Conservation (phyloP, 495 filamentous ascomycete genomes). For the Hypoxylon crocopeplum region DNA sequence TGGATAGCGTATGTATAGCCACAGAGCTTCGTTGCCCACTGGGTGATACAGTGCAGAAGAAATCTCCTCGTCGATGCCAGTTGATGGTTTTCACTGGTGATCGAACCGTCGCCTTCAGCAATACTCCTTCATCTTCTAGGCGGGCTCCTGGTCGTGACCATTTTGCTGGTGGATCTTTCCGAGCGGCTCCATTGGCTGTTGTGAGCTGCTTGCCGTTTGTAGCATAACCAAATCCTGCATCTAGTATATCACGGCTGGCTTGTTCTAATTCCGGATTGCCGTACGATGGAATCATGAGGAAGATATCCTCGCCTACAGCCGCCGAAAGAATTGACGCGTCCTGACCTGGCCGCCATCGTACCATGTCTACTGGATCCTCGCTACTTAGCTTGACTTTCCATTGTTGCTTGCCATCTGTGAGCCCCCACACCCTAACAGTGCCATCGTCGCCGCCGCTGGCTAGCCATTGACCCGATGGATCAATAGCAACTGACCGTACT, state of each 20-base stretch:
- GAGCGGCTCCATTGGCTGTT: slow-evolving; percentile 61
- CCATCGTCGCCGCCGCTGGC: slow-evolving; percentile 96
- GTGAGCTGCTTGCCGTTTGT: slow-evolving; percentile 64
- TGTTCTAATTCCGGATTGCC: slow-evolving; percentile 72
- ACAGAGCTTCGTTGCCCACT: slow-evolving; percentile 79
- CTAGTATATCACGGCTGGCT: slow-evolving; percentile 74
- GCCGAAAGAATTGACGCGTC: slow-evolving; percentile 83
- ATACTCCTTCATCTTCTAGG: slow-evolving; percentile 77
- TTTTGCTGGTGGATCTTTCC: slow-evolving; percentile 76
- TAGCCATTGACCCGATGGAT: slow-evolving; percentile 77
- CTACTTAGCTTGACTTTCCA: slow-evolving; percentile 82
- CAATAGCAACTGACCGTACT: slow-evolving; percentile 80
- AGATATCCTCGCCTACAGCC: slow-evolving; percentile 83
- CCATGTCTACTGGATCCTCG: slow-evolving; percentile 83
- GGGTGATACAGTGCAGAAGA: slow-evolving; percentile 91
- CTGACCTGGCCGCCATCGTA: slow-evolving; percentile 86
- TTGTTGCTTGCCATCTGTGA: slow-evolving; percentile 83
- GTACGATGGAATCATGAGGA: slow-evolving; percentile 79
- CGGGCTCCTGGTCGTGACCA: slow-evolving; percentile 82
- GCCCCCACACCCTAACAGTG: slow-evolving; percentile 88
- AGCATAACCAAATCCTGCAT: slow-evolving; percentile 90
- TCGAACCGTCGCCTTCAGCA: slow-evolving; percentile 78
- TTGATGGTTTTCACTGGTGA: slow-evolving; percentile 86
- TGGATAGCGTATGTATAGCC: slow-evolving; percentile 92
- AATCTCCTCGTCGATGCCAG: slow-evolving; percentile 95